phyloP scores from a whole-genome alignment of 805 yeast species.

The Sugiyamaella marilandica region DNA sequence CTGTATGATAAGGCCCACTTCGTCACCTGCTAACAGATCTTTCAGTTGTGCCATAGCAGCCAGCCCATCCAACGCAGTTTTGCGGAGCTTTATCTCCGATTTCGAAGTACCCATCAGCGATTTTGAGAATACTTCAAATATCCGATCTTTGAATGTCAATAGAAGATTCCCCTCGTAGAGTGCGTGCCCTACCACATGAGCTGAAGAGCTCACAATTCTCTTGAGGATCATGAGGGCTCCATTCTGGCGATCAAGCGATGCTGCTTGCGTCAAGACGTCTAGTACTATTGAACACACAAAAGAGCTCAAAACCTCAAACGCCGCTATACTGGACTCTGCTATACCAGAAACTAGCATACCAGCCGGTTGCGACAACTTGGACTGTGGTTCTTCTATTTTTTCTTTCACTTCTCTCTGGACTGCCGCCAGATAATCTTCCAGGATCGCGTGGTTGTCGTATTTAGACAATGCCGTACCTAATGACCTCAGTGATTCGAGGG shows the following conservation, averaged over 20 bases:
- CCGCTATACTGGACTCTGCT: conserved; percentile 42
- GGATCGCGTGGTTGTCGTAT: conserved; percentile 3
- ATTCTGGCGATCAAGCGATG: conserved; percentile 50
- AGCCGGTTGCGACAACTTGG: conserved; percentile 57
- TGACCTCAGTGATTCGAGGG: conserved; percentile 42
- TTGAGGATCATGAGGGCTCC: conserved; percentile 56
- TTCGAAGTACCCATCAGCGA: conserved; percentile 63
- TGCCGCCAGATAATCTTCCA: conserved; percentile 39
- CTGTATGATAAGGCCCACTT: conserved; percentile 57
- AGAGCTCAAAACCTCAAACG: conserved; percentile 39
- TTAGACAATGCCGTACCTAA: conserved; percentile 39
- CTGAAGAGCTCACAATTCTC: conserved; percentile 49
- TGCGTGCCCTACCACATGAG: conserved; percentile 18
- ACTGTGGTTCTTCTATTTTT: conserved; percentile 45
- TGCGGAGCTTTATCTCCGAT: conserved; percentile 63
- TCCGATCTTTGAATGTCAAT: conserved; percentile 53
- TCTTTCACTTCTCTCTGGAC: conserved; percentile 41
- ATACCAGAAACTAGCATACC: conserved; percentile 54
- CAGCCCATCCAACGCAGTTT: conserved; percentile 61
- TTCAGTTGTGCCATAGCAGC: conserved; percentile 49
- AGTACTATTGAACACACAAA: conserved; percentile 44
- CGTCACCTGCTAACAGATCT: conserved; percentile 48
- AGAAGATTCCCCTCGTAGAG: conserved; percentile 35
- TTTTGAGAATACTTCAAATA: conserved; percentile 63
- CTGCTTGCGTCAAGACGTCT: conserved; percentile 27